A percentile compares a stretch with the other conserved stretches of the same genome.
These are phyloP conservation scores for Cyphellophora attinorum DNA, from an alignment of 2,329 filamentous ascomycete species.

Conservation along the genomic window DNA sequence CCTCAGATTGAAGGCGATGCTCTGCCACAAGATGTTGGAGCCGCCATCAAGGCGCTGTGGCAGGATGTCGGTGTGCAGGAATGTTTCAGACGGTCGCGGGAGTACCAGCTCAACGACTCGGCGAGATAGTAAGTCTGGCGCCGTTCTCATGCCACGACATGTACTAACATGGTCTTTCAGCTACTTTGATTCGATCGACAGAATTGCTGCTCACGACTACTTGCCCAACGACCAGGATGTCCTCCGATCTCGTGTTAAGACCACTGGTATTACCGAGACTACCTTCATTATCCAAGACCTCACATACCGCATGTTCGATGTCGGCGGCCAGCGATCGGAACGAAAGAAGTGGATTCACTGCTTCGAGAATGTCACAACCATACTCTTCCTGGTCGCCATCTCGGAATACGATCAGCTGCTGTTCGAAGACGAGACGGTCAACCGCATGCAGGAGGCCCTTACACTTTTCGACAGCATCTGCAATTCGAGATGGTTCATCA, in stretches of 20 bases:
- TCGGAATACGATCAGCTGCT: constrained; percentile 94
- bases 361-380: constrained; percentile 95
- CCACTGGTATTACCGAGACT: constrained; percentile 92
- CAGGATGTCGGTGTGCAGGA: constrained; percentile 86
- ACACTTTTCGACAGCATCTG: constrained; percentile 64
- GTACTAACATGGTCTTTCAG: constrained; percentile 41
- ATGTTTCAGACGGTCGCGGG: constrained; percentile 89
- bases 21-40: constrained; percentile 86
- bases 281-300: constrained; percentile 91
- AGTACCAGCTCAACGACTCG: constrained; percentile 94
- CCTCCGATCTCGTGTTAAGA: constrained; percentile 91
- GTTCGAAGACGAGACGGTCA: constrained; percentile 91
- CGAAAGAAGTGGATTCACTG: constrained; percentile 99
- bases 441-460: constrained; percentile 64
- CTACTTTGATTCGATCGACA: constrained; percentile 92
- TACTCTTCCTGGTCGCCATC: constrained; percentile 92
- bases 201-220: constrained; percentile 84
- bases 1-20: constrained; percentile 94
- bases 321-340: constrained; percentile 92
- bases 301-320: constrained; percentile 95
- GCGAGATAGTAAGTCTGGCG: constrained; percentile 71
- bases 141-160: constrained; percentile 4
- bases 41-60: constrained; percentile 86
- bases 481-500: constrained; percentile 64
- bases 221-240: constrained; percentile 94